A percentile compares a stretch with the other conserved stretches of the same genome.
phyloP scores from a whole-genome alignment of 1,284 basidiomycete species.

The Waitea zeae region DNA sequence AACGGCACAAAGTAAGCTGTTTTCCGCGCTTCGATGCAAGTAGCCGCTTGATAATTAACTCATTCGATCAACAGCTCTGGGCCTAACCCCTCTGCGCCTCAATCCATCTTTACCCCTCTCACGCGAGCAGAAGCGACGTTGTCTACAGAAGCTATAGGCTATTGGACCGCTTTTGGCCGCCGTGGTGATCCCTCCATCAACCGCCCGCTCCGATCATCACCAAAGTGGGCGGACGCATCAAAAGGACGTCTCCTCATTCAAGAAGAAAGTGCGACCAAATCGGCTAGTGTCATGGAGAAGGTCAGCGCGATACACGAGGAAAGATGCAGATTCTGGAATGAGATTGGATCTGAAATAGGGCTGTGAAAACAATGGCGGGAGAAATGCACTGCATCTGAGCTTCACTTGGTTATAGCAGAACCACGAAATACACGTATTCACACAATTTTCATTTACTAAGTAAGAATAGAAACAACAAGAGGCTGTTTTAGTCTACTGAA shows the following conservation, averaged over 20 bases:
- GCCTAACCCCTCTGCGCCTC: constrained; percentile 16
- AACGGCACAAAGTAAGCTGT: constrained; percentile 21
- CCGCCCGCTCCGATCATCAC: constrained; percentile 14
- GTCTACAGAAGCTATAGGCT: constrained; percentile 22
- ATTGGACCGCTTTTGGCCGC: constrained; percentile 25
- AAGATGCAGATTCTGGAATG: constrained; percentile 10
- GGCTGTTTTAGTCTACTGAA: too few species aligned
- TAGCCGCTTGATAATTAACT: constrained; percentile 4
- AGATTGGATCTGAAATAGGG: neutral
- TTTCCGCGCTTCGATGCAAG: constrained; percentile 6
- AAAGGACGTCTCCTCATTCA: constrained; percentile 10
- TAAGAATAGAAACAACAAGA: too few species aligned
- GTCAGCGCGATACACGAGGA: constrained; percentile 8
- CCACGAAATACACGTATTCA: too few species aligned
- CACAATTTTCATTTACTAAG: too few species aligned
- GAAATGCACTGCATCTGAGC: too few species aligned
- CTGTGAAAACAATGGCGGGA: too few species aligned
- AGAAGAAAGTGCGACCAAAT: constrained; percentile 8
- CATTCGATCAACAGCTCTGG: constrained; percentile 6
- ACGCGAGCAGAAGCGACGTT: constrained; percentile 21
- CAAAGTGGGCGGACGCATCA: constrained; percentile 13
- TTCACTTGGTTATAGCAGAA: too few species aligned
- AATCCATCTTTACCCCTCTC: constrained; percentile 20
- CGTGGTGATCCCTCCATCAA: constrained; percentile 17
- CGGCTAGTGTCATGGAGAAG: constrained; percentile 8